Evolutionary conservation across 768 basidiomycete species (phyloP).

Genomic region (Auricularia cornea): DNA sequence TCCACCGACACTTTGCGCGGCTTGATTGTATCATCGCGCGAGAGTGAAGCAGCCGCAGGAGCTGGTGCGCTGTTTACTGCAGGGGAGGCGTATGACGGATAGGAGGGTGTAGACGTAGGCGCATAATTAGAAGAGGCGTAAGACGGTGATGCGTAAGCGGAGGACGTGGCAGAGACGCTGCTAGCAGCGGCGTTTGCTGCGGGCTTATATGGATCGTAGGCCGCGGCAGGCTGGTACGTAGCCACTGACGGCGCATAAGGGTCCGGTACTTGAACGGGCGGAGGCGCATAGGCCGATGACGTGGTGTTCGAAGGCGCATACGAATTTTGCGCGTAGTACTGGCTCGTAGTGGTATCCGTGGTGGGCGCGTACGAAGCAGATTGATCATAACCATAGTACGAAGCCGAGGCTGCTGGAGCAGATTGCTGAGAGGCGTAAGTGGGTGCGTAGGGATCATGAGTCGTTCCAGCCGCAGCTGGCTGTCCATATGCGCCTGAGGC

Average conservation of each 20-base stretch:
- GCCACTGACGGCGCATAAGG: slow-evolving; percentile 4
- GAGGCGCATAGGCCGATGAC: background rate
- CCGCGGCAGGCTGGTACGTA: slow-evolving; percentile 9
- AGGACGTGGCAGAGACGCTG: too few relatives aligned
- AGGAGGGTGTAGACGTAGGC: slow-evolving; percentile 6
- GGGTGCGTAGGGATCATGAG: background rate
- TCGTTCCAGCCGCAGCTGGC: background rate
- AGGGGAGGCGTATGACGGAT: background rate
- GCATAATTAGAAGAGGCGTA: slow-evolving; percentile 12
- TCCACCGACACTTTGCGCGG: slow-evolving; percentile 1
- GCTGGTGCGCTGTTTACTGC: slow-evolving; percentile 2
- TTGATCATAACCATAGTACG: background rate
- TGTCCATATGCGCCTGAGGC: background rate
- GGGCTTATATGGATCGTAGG: slow-evolving; percentile 16
- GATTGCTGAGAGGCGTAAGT: background rate
- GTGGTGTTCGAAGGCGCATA: slow-evolving; percentile 3
- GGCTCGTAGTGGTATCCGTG: background rate
- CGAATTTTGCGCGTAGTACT: background rate
- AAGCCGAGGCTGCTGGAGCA: background rate
- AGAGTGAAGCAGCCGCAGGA: background rate
- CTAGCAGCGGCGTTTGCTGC: too few relatives aligned
- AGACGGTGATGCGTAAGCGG: slow-evolving; percentile 12
- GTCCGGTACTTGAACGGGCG: background rate
- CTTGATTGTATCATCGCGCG: slow-evolving; percentile 2
- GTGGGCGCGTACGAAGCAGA: background rate